Evolutionary conservation across 2,329 filamentous ascomycete species (phyloP), one percentile per base, ranked within the genome.

Genomic region (Trichoderma sp.): DNA sequence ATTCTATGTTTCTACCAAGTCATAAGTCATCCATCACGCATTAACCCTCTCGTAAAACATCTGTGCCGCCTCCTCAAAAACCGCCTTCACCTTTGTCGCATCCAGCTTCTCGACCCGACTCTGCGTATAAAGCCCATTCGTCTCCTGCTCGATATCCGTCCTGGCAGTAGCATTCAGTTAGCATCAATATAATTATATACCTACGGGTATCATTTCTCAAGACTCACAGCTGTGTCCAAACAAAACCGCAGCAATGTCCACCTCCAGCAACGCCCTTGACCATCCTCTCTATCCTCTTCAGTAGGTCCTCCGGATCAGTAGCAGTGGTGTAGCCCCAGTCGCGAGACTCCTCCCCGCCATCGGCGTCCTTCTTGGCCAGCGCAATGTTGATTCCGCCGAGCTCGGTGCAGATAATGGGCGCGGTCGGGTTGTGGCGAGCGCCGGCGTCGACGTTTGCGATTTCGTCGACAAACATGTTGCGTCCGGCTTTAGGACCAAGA

Each of bases 311-410:
- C 0, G 87, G 78, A 73, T 91, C 86, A 0, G 77, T 83, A 0
- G 89, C 89, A 0, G 89, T 91, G 1, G 88, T 91, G 74, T 91
- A 91, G 0, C 89, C 89, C 89, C 89, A 91, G 68, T 89, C 86
- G 5, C 84, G 80, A 11, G 83, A 83, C 0, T 83, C 79, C 0
- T 83, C 79, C 0, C 78, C 80, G 1, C 76, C 75, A 3, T 68
- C 73, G 7, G 40, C 19, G 27, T 72, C 70, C 19, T 69, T 72
- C 1, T 73, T 71, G 0, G 81, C 77, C 0, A 84, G 82, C 0
- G 87, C 85, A 73, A 91, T 90, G 73, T 91, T 91, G 53, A 91
- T 87, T 4, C 89, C 89, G 3, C 89, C 89, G 71, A 91, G 91
- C 74, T 92, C 89, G 2, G 87, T 88, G 76, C 88, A 90, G 71